Conservation (phyloP, 768 basidiomycete genomes). For the Chalciporus piperatus region DNA sequence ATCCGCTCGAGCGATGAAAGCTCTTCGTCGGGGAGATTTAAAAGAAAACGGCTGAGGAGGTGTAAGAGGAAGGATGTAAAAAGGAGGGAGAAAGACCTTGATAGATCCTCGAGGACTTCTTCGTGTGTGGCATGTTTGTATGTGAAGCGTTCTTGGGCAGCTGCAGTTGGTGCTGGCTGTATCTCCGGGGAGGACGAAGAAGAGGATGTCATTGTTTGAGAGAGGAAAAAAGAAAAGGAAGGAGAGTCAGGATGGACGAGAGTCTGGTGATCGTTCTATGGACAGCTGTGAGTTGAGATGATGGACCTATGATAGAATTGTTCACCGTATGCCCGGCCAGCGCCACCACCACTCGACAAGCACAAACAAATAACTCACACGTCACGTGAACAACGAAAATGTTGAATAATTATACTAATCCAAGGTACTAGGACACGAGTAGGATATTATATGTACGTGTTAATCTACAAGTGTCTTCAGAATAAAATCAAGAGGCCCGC, state of each 20-base stretch:
- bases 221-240: slow-evolving; percentile 28
- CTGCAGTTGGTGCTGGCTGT: slow-evolving; percentile 42
- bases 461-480: slow-evolving; percentile 5
- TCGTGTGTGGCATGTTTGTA: slow-evolving; percentile 78
- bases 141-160: slow-evolving; percentile 40
- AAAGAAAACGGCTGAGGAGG: slow-evolving; percentile 78
- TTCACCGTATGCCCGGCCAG: slow-evolving; percentile 16
- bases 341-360: slow-evolving; percentile 14
- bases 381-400: slow-evolving; percentile 10
- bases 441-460: no score
- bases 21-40: slow-evolving; percentile 94
- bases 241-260: slow-evolving; percentile 25
- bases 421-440: no score
- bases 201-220: slow-evolving; percentile 61
- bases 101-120: slow-evolving; percentile 88
- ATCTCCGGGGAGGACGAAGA: slow-evolving; percentile 80
- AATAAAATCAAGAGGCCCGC: slow-evolving; percentile 16
- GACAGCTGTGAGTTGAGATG: slow-evolving; percentile 25
- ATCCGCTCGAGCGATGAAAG: slow-evolving; percentile 87
- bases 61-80: slow-evolving; percentile 12
- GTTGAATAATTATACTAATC: no score
- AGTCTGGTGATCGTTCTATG: slow-evolving; percentile 34
- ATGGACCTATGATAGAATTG: slow-evolving; percentile 25
- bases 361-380: slow-evolving; percentile 20
- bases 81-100: slow-evolving; percentile 54